Evolutionary conservation across 1,284 basidiomycete genomes (phyloP).

Genomic region (Mycosarcoma mackinlayi): DNA sequence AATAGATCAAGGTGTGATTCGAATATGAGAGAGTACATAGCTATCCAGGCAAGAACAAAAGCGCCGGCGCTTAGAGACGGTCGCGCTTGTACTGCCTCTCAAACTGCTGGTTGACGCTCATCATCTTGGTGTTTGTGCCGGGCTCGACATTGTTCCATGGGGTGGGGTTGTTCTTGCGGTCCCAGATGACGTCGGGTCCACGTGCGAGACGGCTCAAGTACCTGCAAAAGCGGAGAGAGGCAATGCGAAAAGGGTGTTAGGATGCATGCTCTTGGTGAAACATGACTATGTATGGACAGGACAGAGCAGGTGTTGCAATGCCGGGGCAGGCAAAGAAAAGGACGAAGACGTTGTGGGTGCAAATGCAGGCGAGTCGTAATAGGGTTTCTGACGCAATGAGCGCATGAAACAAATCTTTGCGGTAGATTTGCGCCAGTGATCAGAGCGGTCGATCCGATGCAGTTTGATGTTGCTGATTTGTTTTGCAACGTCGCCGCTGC

Average conservation of each 20-base stretch:
- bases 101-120: slow-evolving; percentile 59
- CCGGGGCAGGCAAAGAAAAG: too few species aligned
- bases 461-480: too few species aligned
- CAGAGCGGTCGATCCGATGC: too few species aligned
- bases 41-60: too few species aligned
- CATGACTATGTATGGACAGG: too few species aligned
- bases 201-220: slow-evolving; percentile 61
- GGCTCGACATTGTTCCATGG: slow-evolving; percentile 65
- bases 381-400: too few species aligned
- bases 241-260: neutral
- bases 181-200: slow-evolving; percentile 65
- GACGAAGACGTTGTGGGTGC: too few species aligned
- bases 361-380: too few species aligned
- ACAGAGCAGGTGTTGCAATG: too few species aligned
- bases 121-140: slow-evolving; percentile 63
- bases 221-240: slow-evolving; percentile 12
- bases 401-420: too few species aligned
- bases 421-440: too few species aligned
- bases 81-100: slow-evolving; percentile 64
- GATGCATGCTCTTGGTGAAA: neutral
- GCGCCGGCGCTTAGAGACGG: slow-evolving; percentile 43
- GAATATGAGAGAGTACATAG: neutral
- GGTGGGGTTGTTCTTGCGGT: slow-evolving; percentile 66
- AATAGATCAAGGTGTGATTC: neutral
- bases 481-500: too few species aligned